Conservation (phyloP, 2,329 filamentous ascomycete species). For the Phialocephala subalpina region DNA sequence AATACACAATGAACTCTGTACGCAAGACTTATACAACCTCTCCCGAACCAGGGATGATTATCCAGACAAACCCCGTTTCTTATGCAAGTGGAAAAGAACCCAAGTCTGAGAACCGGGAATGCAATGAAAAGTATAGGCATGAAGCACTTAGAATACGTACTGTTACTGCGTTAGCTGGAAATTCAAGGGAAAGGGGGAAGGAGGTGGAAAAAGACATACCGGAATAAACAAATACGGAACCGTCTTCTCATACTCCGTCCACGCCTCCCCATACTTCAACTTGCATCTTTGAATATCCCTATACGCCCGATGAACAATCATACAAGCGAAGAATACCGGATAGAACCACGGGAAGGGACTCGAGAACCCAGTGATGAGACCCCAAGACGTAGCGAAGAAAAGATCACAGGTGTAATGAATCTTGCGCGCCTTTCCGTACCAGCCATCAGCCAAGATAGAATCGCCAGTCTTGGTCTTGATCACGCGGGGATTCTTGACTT, state of each 20-base stretch:
- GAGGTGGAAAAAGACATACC: conserved; percentile 47
- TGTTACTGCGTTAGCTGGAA: conserved; percentile 7
- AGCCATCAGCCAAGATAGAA: conserved; percentile 83
- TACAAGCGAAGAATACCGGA: conserved; percentile 78
- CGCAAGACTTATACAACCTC: background rate
- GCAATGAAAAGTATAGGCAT: background rate
- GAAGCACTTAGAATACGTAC: conserved; percentile 23
- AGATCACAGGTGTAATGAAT: conserved; percentile 84
- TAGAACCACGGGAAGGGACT: conserved; percentile 93
- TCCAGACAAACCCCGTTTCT: too few relatives aligned
- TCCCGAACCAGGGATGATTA: too few relatives aligned
- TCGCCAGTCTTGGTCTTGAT: conserved; percentile 79
- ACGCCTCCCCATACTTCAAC: conserved; percentile 82
- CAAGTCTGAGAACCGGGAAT: too few relatives aligned
- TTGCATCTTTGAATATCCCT: conserved; percentile 80
- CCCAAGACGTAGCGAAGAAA: conserved; percentile 81
- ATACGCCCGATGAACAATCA: conserved; percentile 81
- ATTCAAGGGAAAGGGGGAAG: background rate
- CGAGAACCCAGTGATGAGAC: conserved; percentile 80
- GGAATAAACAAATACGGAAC: conserved; percentile 90
- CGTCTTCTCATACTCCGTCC: conserved; percentile 80
- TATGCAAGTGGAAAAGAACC: background rate
- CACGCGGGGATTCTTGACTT: conserved; percentile 79
- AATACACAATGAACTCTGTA: background rate
- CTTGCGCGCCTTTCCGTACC: conserved; percentile 83